phyloP scores from a whole-genome alignment of 2,329 filamentous ascomycete genomes.

The Botryotinia narcissicola region DNA sequence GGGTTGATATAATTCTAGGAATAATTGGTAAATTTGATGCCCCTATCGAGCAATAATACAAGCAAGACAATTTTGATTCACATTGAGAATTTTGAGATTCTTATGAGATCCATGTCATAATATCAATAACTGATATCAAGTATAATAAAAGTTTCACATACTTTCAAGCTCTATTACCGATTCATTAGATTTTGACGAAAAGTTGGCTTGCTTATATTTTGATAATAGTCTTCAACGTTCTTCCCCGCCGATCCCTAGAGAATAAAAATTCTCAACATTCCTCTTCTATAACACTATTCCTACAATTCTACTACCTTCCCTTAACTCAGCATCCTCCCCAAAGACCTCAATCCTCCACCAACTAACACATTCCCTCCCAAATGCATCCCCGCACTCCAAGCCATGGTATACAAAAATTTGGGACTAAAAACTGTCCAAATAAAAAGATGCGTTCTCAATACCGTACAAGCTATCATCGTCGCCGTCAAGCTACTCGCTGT shows the following conservation, averaged over 20 bases:
- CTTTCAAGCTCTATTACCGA: background rate
- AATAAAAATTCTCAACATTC: background rate
- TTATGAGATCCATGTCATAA: background rate
- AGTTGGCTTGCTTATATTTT: background rate
- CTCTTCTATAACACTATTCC: background rate
- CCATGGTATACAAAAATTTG: slow-evolving; percentile 90
- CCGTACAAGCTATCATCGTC: slow-evolving; percentile 86
- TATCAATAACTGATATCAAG: background rate
- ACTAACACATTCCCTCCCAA: slow-evolving; percentile 65
- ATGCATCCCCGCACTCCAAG: slow-evolving; percentile 84
- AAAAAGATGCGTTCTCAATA: slow-evolving; percentile 83
- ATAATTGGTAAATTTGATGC: background rate
- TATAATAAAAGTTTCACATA: background rate
- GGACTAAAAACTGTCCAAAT: slow-evolving; percentile 99
- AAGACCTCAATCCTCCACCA: slow-evolving; percentile 57
- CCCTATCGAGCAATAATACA: background rate
- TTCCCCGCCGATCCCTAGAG: background rate
- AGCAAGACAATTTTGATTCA: background rate
- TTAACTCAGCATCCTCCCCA: slow-evolving; percentile 43
- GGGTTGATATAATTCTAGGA: slow-evolving; percentile 46
- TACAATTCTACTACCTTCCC: background rate
- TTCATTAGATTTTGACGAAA: background rate
- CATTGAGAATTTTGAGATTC: background rate
- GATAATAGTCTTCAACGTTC: background rate
- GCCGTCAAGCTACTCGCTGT: slow-evolving; percentile 61